Evolutionary conservation across 768 basidiomycete genomes (phyloP), one percentile per base, ranked within the genome.

Genomic region (Podaxis rugospora): DNA sequence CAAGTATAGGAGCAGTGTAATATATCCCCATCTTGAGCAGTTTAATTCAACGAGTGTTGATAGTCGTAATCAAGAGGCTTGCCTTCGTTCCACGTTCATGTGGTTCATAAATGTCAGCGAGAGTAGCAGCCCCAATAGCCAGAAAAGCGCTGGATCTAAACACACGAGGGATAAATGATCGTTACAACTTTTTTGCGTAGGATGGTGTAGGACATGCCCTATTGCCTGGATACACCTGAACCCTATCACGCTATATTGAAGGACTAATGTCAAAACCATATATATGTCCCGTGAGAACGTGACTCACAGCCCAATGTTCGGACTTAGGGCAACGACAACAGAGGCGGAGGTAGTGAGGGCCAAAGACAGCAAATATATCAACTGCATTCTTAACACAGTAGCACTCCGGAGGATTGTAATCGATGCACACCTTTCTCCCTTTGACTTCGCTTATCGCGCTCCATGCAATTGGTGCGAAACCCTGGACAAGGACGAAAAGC

Each of bases 1-100:
- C 90, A 25, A 93, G 80, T 18, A 92, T 78, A 0, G 90, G 90
- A 14, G 90, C 85, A 13, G 83, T 84, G 63, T 88, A 92, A 72
- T 85, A 92, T 13, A 90, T 75, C 0, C 92, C 91, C 81, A 92
- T 87, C 76, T 76, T 44, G 37, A 42, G 35, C 56, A 21, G 32
- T 23, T 49, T 11, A 56, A 16, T 10, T 47, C 11, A 40, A 16
- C 18, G 21, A 21, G 11, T 14, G n/a, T 14, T 21, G 4, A 25
- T 21, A 11, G 14, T 16, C 23, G n/a, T 25, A 25, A 11, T 47
- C 32, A 47, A 46, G 32, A 13, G 42, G 3, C 40, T 42, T 53
- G 72, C 76, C 69, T 81, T 86, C 9, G 80, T 83, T 3, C 89
- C 89, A 60, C 89, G 76, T 64, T 89, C 84, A 11, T 77, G 74